These are phyloP conservation scores for Sextonia rubra DNA, from an alignment of 164 flowering plant genomes.

Conservation along the genomic window DNA sequence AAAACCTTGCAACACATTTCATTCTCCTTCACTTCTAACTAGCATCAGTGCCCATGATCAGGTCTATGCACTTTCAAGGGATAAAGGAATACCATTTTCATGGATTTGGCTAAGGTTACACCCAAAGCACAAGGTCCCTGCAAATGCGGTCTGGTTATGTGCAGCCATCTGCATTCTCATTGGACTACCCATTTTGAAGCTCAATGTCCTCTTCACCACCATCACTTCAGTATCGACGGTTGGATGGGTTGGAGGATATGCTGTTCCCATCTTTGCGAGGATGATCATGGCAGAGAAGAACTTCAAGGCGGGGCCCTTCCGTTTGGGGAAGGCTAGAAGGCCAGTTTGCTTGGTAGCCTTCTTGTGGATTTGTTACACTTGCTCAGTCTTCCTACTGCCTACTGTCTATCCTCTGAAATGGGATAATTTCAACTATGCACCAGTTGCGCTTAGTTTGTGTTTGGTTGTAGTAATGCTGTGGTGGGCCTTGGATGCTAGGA, in stretches of 20 bases:
- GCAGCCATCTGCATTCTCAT: slow-evolving; percentile 65
- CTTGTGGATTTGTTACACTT: slow-evolving; percentile 70
- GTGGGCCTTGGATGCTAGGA: slow-evolving; percentile 69
- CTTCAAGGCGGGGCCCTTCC: slow-evolving; percentile 61
- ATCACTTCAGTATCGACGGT: slow-evolving; percentile 59
- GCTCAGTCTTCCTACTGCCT: slow-evolving; percentile 61
- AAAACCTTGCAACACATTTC: too few relatives aligned
- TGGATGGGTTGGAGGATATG: slow-evolving; percentile 84
- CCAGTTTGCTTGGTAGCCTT: slow-evolving; percentile 63
- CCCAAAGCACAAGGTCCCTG: slow-evolving; percentile 67
- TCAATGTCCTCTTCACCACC: slow-evolving; percentile 62
- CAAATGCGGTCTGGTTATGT: slow-evolving; percentile 77
- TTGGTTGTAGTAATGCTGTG: slow-evolving; percentile 58
- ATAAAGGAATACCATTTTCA: slow-evolving; percentile 61
- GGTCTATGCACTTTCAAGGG: slow-evolving; percentile 74
- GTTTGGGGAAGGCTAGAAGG: slow-evolving; percentile 55
- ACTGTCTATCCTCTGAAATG: slow-evolving; percentile 53
- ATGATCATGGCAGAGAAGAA: slow-evolving; percentile 55
- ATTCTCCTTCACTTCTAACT: too few relatives aligned
- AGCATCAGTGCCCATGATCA: slow-evolving; percentile 10
- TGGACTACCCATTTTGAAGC: slow-evolving; percentile 61
- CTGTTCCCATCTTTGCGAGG: slow-evolving; percentile 70
- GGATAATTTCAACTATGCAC: slow-evolving; percentile 66
- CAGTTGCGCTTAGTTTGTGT: slow-evolving; percentile 40
- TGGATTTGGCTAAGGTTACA: slow-evolving; percentile 52